A percentile compares a stretch with the other conserved stretches of the same genome.
Conservation (phyloP, 1,284 basidiomycete species). For the Cystobasidiaceae sp. region DNA sequence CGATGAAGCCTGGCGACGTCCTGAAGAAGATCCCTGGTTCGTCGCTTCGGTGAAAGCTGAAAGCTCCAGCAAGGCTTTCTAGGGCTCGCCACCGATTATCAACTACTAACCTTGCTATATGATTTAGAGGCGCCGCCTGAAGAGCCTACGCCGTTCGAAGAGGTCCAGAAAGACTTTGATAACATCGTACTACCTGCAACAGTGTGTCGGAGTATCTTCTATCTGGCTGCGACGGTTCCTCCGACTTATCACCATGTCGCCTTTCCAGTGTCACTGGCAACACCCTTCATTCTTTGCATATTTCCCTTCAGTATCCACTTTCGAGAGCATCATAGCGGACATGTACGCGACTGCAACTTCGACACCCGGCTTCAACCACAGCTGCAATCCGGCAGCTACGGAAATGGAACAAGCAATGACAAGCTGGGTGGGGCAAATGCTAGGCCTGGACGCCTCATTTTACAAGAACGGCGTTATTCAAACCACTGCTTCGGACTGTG, state of each 20-base stretch:
- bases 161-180: constrained; percentile 76
- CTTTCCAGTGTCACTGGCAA: constrained; percentile 65
- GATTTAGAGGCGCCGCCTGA: constrained; percentile 53
- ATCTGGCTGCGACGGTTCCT: not conserved
- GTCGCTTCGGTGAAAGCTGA: no score
- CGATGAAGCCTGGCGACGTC: constrained; percentile 27
- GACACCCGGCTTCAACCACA: constrained; percentile 87
- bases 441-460: constrained; percentile 68
- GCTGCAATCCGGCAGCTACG: constrained; percentile 50
- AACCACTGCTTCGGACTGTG: constrained; percentile 81
- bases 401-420: constrained; percentile 83
- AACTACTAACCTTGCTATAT: not conserved
- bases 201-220: not conserved
- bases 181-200: constrained; percentile 71
- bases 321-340: constrained; percentile 82
- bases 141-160: constrained; percentile 67
- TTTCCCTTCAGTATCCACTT: constrained; percentile 73
- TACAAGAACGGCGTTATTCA: constrained; percentile 61
- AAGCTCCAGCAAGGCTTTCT: no score
- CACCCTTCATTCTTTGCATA: constrained; percentile 84
- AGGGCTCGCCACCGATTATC: no score
- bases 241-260: not conserved
- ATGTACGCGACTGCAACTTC: constrained; percentile 67
- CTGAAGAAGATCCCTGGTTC: constrained; percentile 19
- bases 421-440: constrained; percentile 84